A percentile compares a stretch with the other conserved stretches of the same genome.
Evolutionary conservation across 2,329 filamentous ascomycete species (phyloP).

Genomic region (Apiospora sp.): DNA sequence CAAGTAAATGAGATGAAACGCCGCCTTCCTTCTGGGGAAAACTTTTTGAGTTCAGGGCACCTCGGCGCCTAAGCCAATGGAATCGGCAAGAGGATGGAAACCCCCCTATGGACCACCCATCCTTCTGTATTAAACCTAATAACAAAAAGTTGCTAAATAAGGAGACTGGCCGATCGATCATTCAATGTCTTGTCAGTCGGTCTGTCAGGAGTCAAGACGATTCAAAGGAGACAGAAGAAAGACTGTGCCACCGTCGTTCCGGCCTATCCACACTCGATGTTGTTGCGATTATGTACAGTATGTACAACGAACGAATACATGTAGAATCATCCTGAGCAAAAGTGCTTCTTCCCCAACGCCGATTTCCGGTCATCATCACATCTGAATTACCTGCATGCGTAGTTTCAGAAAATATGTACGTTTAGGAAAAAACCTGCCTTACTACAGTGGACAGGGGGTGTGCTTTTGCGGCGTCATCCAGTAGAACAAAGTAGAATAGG

Average conservation of each 20-base stretch:
- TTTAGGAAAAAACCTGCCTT: constrained; percentile 9
- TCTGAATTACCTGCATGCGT: background rate
- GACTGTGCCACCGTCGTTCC: constrained; percentile 1
- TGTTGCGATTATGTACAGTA: background rate
- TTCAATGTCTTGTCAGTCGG: background rate
- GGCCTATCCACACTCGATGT: background rate
- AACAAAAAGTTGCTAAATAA: background rate
- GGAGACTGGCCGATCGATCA: background rate
- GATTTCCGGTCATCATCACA: background rate
- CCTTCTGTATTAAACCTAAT: background rate
- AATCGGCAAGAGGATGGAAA: background rate
- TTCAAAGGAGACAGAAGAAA: background rate
- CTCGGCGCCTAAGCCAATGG: constrained; percentile 15
- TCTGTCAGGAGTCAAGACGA: background rate
- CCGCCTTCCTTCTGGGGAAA: constrained; percentile 23
- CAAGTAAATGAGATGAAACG: constrained; percentile 24
- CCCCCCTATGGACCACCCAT: background rate
- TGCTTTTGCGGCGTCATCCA: background rate
- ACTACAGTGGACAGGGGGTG: background rate
- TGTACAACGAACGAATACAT: background rate
- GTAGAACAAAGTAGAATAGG: background rate
- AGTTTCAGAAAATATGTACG: constrained; percentile 3
- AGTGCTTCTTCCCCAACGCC: background rate
- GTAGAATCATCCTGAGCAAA: background rate
- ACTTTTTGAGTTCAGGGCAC: constrained; percentile 18